These are phyloP conservation scores for Inga leiocalycina DNA, from an alignment of 306 rosid species.

Conservation along the genomic window DNA sequence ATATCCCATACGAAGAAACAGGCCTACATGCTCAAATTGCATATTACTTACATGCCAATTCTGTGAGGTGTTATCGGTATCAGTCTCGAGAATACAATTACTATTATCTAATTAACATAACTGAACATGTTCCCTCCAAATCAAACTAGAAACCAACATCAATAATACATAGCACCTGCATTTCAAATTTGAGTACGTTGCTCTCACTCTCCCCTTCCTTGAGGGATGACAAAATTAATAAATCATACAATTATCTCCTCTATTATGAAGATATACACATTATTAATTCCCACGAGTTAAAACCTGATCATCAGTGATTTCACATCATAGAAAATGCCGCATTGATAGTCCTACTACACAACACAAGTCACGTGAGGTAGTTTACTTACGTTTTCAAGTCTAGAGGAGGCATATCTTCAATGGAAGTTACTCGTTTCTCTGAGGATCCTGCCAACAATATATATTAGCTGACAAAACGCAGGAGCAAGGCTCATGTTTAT, in stretches of 20 bases:
- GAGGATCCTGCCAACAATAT: constrained; percentile 59
- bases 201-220: too few relatives aligned
- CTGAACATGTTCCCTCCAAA: too few relatives aligned
- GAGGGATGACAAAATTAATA: too few relatives aligned
- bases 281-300: not conserved
- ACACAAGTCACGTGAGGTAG: constrained; percentile 23
- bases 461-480: constrained; percentile 21
- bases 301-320: constrained; percentile 4
- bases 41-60: constrained; percentile 12
- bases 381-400: constrained; percentile 88
- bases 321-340: constrained; percentile 17
- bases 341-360: constrained; percentile 18
- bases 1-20: constrained; percentile 9
- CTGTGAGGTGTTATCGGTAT: constrained; percentile 3
- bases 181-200: too few relatives aligned
- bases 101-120: not conserved
- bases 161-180: too few relatives aligned
- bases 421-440: constrained; percentile 62
- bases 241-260: too few relatives aligned
- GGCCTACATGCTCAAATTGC: constrained; percentile 13
- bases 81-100: constrained; percentile 7
- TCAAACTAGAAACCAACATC: too few relatives aligned
- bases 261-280: too few relatives aligned
- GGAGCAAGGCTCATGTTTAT: constrained; percentile 20
- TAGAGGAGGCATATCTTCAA: constrained; percentile 80